Conservation (phyloP, 1,284 basidiomycete genomes). For the Schizopora paradoxa region DNA sequence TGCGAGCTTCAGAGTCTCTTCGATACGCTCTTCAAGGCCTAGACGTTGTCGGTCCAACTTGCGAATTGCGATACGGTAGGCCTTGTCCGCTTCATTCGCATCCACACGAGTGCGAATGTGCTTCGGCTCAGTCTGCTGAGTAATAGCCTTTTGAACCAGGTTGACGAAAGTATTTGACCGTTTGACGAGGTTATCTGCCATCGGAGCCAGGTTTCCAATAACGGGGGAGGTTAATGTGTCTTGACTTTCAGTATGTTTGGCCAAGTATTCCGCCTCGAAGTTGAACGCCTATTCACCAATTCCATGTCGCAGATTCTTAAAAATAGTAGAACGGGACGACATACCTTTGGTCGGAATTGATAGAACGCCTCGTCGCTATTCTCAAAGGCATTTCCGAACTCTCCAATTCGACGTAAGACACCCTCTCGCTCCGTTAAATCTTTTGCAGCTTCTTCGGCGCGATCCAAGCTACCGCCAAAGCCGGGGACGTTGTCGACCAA, state of each 20-base stretch:
- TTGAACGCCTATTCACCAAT: constrained; percentile 56
- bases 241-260: constrained; percentile 26
- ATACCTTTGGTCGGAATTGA: constrained; percentile 72
- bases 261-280: constrained; percentile 41
- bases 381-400: constrained; percentile 75
- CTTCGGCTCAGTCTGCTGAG: constrained; percentile 51
- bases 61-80: constrained; percentile 71
- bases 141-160: constrained; percentile 65
- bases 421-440: constrained; percentile 74
- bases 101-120: constrained; percentile 69
- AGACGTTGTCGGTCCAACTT: constrained; percentile 77
- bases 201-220: constrained; percentile 37
- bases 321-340: constrained; percentile 14
- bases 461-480: constrained; percentile 67
- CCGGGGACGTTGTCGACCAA: constrained; percentile 63
- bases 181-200: constrained; percentile 57
- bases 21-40: constrained; percentile 78
- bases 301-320: neutral
- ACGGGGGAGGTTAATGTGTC: constrained; percentile 28
- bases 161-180: constrained; percentile 63
- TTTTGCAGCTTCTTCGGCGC: constrained; percentile 73
- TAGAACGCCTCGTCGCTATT: constrained; percentile 71
- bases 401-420: constrained; percentile 72
- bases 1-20: constrained; percentile 72
- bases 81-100: constrained; percentile 71